Base-by-base conservation (phyloP, 768 basidiomycete genomes). In the Tephrocybe sp. region DNA sequence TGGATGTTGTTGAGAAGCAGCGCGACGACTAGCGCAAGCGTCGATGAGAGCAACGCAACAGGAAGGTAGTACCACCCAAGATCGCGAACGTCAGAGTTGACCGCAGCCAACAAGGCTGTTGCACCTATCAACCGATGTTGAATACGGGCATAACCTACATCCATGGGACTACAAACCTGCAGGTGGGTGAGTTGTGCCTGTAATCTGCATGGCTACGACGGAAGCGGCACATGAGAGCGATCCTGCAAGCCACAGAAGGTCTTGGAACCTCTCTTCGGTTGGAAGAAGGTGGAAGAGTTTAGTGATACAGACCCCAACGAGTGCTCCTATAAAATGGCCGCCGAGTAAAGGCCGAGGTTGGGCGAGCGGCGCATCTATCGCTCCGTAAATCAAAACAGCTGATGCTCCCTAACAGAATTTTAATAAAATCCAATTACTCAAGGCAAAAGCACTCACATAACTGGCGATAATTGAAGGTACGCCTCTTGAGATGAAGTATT, bases 51-150 rank as follows among this genome's bases (percentile, higher is more conserved):
- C 9, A 83, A 66, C 39, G 81, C 59, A 36, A 81, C 70, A 12
- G 78, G 78, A 11, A 83, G 65, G 50, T 78, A 76, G 55, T 79
- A 76, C 80, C 79, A 81, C 11, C 73, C 74, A 37, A 80, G 58
- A n/a, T 62, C 54, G 15, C 75, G 60, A 15, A 78, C 61, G 13
- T 76, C 67, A 12, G 65, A 51, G 56, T 72, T 74, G 22, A 76
- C 60, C 2, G 74, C 69, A 16, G 78, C 73, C 9, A 82, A 64
- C 27, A 82, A 65, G 18, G 80, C 78, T 1, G 79, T 80, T n/a
- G 78, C 80, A 49, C 80, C 73, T 74, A 51, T 4, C 41, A 18
- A 27, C 12, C 30, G 13, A 30, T 18, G 16, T 16, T 13, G n/a
- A 49, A 12, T 21, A 11, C 22, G 5, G 24, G 12, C 9, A 22